Evolutionary conservation across 164 flowering plant species (phyloP), one percentile per base, ranked within the genome.

Genomic region (Warburgia ugandensis): DNA sequence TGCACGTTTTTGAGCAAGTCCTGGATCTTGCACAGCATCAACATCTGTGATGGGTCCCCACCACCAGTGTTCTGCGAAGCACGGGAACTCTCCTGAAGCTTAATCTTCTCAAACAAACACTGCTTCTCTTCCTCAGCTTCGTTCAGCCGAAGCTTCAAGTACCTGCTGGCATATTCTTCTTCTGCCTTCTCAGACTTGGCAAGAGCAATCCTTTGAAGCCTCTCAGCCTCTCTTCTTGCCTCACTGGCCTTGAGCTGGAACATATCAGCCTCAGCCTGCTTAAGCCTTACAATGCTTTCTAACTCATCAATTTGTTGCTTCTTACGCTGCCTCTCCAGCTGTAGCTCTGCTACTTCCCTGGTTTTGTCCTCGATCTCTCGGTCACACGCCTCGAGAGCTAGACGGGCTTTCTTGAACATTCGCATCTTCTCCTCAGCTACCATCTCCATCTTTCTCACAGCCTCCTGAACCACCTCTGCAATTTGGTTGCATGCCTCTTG

Each of bases 71-170:
- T 68, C 44, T 72, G 78, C 0, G 79, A 69, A 26, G 73, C 68
- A 22, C 92, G 63, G 0, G 89, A 76, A 58, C 90, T 78, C 68
- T 92, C 99, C 64, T 92, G 92, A 29, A 81, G 74, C 74, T 84
- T 88, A 5, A 92, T 75, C 75, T 80, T 92, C 80, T 92, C 95
- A 35, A 88, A 77, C 29, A 92, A 56, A 68, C 76, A 86, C 68
- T 84, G 91, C 64, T 86, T 92, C 77, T 92, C 99, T 8, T 88
- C 94, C 63, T 92, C 99, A 1, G 99, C 97, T 63, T 92, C 99
- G 37, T 75, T 82, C 64, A 92, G 48, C 7, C 91, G 67, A 17
- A 76, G 94, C 69, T 88, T 83, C 31, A 92, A 72, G 54, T 92
- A 92, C 59, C 83, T 76, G 68, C 84, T 86, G 30, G 94, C 86